Base-by-base conservation (phyloP, 208 protist genomes). In the Crithidia bombi region DNA sequence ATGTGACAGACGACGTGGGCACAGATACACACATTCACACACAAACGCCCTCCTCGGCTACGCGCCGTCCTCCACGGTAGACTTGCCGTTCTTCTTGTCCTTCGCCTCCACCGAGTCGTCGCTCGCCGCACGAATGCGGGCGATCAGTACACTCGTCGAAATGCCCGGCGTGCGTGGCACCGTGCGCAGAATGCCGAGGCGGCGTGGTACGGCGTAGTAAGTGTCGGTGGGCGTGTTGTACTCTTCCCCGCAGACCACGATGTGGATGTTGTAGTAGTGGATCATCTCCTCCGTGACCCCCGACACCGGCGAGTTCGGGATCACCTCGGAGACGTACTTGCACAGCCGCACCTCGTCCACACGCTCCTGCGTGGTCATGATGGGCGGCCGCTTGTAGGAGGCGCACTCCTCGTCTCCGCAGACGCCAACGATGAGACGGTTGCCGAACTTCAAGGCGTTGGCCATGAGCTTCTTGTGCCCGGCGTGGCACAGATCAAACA, bases 401-500 rank as follows among this genome's bases (percentile, higher is more conserved):
- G 70, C 81, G 43, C 86, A 94, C 58, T 96, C 90, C 58, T 93
- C 90, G 47, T 98, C 95, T 25, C 87, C 87, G 69, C 94, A 92
- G 23, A 98, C 95, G 30, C 95, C 95, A 38, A 97, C 95, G 39
- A 96, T 83, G 56, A 98, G 83, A 33, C 91, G 86, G 61, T 96
- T 97, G 68, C 95, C 95, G 61, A 93, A 91, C 36, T 76, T 64
- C 12, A 96, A 79, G 10, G 90, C 87, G 36, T 90, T 92, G n/a
- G 83, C 82, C 80, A 98, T 95, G 47, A 96, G 50, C 36, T 77
- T 74, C 68, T 96, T 96, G 73, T 98, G 94, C 1, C 95, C 95
- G 2, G 92, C 81, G 78, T 98, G 95, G 68, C 90, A 97, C 12
- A 98, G 77, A 65, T 98, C 95, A 72, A 96, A 98, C 26, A 98